Conservation (phyloP, 2,329 filamentous ascomycete species). For the Xylariales sp. region DNA sequence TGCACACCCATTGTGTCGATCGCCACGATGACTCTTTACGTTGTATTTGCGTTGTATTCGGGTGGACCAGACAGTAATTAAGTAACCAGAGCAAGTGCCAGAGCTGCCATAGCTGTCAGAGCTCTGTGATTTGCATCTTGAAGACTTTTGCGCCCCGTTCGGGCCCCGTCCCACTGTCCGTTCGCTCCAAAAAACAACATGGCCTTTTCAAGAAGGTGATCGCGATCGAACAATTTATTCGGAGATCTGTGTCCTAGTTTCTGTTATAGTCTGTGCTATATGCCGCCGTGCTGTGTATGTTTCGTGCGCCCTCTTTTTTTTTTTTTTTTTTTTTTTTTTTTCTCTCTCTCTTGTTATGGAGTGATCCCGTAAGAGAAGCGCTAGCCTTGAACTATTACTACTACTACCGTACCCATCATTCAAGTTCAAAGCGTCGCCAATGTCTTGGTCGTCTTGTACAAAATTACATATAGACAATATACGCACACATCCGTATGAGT, state of each 20-base stretch:
- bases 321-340: too few species aligned
- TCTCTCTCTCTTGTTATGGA: too few species aligned
- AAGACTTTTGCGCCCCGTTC: too few species aligned
- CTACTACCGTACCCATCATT: too few species aligned
- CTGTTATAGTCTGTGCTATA: not conserved
- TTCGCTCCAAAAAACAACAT: too few species aligned
- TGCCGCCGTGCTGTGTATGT: too few species aligned
- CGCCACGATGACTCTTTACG: slow-evolving; percentile 18
- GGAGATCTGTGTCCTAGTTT: not conserved
- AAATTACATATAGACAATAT: too few species aligned
- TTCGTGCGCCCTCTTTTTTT: too few species aligned
- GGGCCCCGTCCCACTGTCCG: too few species aligned
- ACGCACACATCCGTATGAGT: too few species aligned
- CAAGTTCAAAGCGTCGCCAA: too few species aligned
- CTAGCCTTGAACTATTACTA: not conserved
- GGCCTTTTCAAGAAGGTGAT: slow-evolving; percentile 12
- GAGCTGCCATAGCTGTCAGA: not conserved
- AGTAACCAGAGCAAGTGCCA: too few species aligned
- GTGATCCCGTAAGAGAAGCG: not conserved
- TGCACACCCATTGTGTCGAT: slow-evolving; percentile 33
- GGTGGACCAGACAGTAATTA: slow-evolving; percentile 5
- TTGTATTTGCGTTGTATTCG: slow-evolving; percentile 1
- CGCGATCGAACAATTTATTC: slow-evolving; percentile 1
- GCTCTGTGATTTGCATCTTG: not conserved
- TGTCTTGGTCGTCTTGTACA: not conserved